Percentiles rank a stretch among this genome's conserved stretches.
phyloP scores from a whole-genome alignment of 225 moss, liverwort and hornwort genomes.

The Takakia lepidozioides region DNA sequence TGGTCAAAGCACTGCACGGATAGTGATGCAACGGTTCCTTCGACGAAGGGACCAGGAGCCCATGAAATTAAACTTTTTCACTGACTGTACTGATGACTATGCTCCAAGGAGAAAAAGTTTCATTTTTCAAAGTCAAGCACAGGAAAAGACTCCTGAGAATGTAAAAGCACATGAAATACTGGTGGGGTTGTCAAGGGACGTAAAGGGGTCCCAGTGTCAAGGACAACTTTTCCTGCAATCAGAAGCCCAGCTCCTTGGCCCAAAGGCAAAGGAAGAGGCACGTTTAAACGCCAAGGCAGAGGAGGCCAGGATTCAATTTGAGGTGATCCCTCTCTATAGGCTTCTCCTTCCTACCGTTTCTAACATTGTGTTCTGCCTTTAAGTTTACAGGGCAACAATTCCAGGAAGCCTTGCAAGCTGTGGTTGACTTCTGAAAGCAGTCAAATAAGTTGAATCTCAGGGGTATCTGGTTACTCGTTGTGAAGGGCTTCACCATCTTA shows the following conservation, averaged over 20 bases:
- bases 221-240: background rate
- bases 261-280: background rate
- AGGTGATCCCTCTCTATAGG: background rate
- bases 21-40: too few species aligned
- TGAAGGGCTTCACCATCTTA: background rate
- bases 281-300: slow-evolving; percentile 4
- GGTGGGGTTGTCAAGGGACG: slow-evolving; percentile 15
- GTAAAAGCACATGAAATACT: slow-evolving; percentile 4
- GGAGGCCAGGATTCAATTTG: slow-evolving; percentile 2
- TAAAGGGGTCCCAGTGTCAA: slow-evolving; percentile 10
- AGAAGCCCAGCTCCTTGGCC: too few species aligned
- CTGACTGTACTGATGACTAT: slow-evolving; percentile 10
- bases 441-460: too few species aligned
- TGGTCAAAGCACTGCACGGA: slow-evolving; percentile 35
- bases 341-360: background rate
- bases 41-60: slow-evolving; percentile 16
- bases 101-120: slow-evolving; percentile 33
- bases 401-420: slow-evolving; percentile 8
- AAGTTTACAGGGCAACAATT: slow-evolving; percentile 1
- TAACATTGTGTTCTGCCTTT: background rate
- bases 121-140: slow-evolving; percentile 34
- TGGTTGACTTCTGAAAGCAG: slow-evolving; percentile 6
- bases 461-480: background rate
- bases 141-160: slow-evolving; percentile 12
- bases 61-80: slow-evolving; percentile 14